Evolutionary conservation across 176 grass and related monocot genomes (phyloP), one percentile per base, ranked within the genome.

Genomic region (Musa schizocarpa): DNA sequence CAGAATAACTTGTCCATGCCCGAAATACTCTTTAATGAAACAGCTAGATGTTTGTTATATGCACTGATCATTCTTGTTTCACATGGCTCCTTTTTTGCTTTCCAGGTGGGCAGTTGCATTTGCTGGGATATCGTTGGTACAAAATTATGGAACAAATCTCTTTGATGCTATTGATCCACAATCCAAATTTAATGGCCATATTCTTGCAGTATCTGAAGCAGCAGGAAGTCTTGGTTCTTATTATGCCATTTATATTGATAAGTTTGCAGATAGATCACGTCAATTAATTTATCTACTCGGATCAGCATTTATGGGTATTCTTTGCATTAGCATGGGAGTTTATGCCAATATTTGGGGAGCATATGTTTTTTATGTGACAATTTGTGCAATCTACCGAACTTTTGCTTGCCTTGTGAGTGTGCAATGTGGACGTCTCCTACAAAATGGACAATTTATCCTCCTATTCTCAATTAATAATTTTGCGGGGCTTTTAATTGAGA

Each of bases 381-480:
- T 75, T 20, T 58, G 25, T 75, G 55, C 54, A n/a, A 75, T 75
- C 73, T 75, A 75, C 26, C 54, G 55, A 58, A 75, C 54, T 17
- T 58, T 75, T 75, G 53, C 73, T 75, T 75, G 73, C 73, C 73
- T 75, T 75, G 54, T 75, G 26, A 75, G 73, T 12, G 73, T 75
- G 54, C 73, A 58, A 54, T 75, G 73, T 20, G 73, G 73, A 27
- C 73, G 55, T 0, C 54, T 75, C 19, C 26, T 75, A 59, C 59
- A 53, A 48, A 75, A 75, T 61, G 73, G 73, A 50, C 54, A 75
- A 2, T 75, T 43, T 34, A 75, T 75, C 54, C 54, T 75, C 3
- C 53, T 75, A 8, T 75, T 75, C 73, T 75, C 73, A 29, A 23
- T 75, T 25, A 75, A 75, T n/a, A 75, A 56, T 52, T 75, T 75